A percentile compares a stretch with the other conserved stretches of the same genome.
phyloP scores from a whole-genome alignment of 148 eudicot genomes.

The Heliosperma pusillum region DNA sequence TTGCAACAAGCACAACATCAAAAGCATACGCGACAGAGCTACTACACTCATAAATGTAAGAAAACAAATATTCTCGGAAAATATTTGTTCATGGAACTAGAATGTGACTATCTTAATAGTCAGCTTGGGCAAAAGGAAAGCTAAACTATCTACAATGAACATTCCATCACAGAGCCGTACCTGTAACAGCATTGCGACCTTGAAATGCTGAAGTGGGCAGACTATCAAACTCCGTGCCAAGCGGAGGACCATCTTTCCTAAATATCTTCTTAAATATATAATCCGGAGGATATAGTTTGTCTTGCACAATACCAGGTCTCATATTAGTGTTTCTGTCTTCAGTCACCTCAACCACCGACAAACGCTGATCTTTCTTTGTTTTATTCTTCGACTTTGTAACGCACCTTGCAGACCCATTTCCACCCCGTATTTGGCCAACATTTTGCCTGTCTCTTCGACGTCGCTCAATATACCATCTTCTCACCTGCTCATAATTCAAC shows the following conservation, averaged over 20 bases:
- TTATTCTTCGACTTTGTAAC: conserved; percentile 18
- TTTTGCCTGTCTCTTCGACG: conserved; percentile 34
- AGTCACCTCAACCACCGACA: conserved; percentile 17
- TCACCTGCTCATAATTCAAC: conserved; percentile 39
- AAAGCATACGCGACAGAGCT: not conserved
- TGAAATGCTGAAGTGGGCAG: conserved; percentile 53
- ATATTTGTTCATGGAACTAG: not conserved
- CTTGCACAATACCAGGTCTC: conserved; percentile 38
- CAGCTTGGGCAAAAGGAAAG: not conserved
- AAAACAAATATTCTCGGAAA: not conserved
- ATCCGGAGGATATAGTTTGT: conserved; percentile 42
- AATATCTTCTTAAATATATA: conserved; percentile 52
- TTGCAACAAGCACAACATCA: conserved; percentile 2
- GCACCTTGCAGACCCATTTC: conserved; percentile 13
- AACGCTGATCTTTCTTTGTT: conserved; percentile 20
- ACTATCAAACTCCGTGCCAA: conserved; percentile 63
- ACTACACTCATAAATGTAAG: not conserved
- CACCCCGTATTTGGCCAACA: conserved; percentile 16
- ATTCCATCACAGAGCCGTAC: conserved; percentile 11
- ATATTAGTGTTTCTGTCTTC: conserved; percentile 20
- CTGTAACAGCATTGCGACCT: conserved; percentile 16
- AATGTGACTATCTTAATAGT: not conserved
- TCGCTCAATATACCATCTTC: conserved; percentile 44
- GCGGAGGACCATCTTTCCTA: conserved; percentile 75
- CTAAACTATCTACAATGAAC: not conserved